Evolutionary conservation across 805 yeast species (phyloP), one percentile per base, ranked within the genome.

Genomic region (Candida verbasci): DNA sequence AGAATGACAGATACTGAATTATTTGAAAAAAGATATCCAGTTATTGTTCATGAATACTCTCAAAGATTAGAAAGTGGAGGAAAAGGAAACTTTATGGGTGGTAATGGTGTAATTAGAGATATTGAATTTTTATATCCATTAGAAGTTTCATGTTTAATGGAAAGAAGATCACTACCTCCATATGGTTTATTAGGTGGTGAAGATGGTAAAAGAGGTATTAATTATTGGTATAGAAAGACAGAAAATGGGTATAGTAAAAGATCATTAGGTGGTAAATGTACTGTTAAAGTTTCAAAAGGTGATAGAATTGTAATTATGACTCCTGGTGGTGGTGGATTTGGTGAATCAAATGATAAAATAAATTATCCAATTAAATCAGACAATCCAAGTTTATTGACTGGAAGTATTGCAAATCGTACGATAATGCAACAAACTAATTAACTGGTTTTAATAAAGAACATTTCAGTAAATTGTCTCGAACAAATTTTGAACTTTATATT

Each of bases 1-100:
- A 72, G 95, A 52, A 86, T 88, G 59, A 88, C 97, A 0, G 97
- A 88, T 55, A 81, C 88, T 5, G 97, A 88, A 58, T 73, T 88
- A 9, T 81, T 88, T 52, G 96, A 88, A 56, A 80, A 83, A 55
- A 67, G 96, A 35, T 88, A 88, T 52, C 96, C 97, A 0, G 89
- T 86, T 6, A 60, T 88, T 7, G 58, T 88, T 22, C 77, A 74
- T 40, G 82, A 84, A 52, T 89, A 82, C 49, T 68, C 84, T 0
- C 68, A 88, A 15, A 73, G 96, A 44, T 33, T 52, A 5, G 77
- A 76, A 0, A 83, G 95, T 11, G 97, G 97, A 17, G 97, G 97
- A 36, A 48, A 52, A 1, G 96, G 97, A 10, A 57, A 62, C 46
- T 75, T 68, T 54, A 57, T 47, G 9, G 97, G 97, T 29, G 97